Evolutionary conservation across 1,284 basidiomycete genomes (phyloP), one percentile per base, ranked within the genome.

Genomic region (Xanthoconium separans): DNA sequence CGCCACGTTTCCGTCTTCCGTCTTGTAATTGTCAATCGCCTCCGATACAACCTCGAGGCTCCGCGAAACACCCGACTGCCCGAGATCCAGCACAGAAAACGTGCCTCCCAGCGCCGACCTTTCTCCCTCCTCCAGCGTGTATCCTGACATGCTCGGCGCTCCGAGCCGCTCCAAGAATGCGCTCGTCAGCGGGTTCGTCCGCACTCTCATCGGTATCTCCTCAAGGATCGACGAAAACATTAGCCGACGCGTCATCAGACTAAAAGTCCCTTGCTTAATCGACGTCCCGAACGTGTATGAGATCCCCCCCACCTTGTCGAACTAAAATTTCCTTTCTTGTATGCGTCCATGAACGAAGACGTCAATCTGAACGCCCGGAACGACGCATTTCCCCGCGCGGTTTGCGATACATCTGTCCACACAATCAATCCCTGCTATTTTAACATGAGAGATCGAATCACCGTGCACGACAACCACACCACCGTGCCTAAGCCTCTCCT

Each of bases 281-380:
- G 47, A 61, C 50, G 41, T 31, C 50, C 41, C 1, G 18, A 47
- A 9, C 0, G 12, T 27, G 27, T 2, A 40, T 11, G 9, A 2
- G 41, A 22, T 45, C n/a, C n/a, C n/a, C 57, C 69, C 57, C 70
- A 94, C 93, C 88, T 89, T 61, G 88, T 74, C 6, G 90, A 84
- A 71, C 91, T 93, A 77, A 98, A 98, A 71, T 90, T 93, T 58
- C 85, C 84, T 66, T 81, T 85, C 71, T 89, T 92, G 75, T 92
- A 89, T 9, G 94, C 93, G 59, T 88, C 86, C 69, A 95, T 75
- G 70, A 98, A 98, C 12, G 85, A 79, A 47, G 85, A 77, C 40
- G 92, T 91, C 58, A 99, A 78, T 61, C 88, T 84, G 81, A 93
- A 99, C 44, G 96, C 97, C 64, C 90, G 89, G 77, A 99, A 89